Evolutionary conservation across 768 basidiomycete species (phyloP).

Genomic region (Hydnomerulius pinastri): DNA sequence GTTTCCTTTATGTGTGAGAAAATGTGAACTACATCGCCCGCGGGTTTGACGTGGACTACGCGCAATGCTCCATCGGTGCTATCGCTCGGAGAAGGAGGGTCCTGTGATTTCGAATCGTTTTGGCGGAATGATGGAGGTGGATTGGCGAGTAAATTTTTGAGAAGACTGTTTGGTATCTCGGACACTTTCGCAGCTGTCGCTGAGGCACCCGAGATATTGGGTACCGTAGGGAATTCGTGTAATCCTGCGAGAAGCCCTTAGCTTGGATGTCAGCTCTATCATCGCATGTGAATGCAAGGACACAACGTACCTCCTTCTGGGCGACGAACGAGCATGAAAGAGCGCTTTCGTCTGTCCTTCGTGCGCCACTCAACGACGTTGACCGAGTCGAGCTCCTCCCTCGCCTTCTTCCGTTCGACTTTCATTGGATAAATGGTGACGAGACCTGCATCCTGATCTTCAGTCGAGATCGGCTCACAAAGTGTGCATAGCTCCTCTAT

Average conservation of each 20-base stretch:
- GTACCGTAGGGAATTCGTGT: slow-evolving; percentile 78
- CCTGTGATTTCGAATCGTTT: slow-evolving; percentile 3
- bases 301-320: slow-evolving; percentile 72
- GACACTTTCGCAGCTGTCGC: slow-evolving; percentile 36
- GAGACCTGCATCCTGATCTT: slow-evolving; percentile 12
- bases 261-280: slow-evolving; percentile 7
- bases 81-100: neutral
- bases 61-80: slow-evolving; percentile 13
- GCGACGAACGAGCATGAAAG: slow-evolving; percentile 77
- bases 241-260: slow-evolving; percentile 88
- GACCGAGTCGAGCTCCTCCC: slow-evolving; percentile 84
- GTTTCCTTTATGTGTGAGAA: slow-evolving; percentile 93
- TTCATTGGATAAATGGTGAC: slow-evolving; percentile 91
- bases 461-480: slow-evolving; percentile 58
- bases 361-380: slow-evolving; percentile 82
- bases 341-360: slow-evolving; percentile 41
- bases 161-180: slow-evolving; percentile 37
- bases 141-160: slow-evolving; percentile 41
- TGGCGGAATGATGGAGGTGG: slow-evolving; percentile 22
- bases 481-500: slow-evolving; percentile 78
- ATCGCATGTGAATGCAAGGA: neutral
- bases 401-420: slow-evolving; percentile 74
- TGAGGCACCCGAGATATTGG: slow-evolving; percentile 48
- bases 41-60: slow-evolving; percentile 49
- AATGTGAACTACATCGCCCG: slow-evolving; percentile 72